phyloP scores from a whole-genome alignment of 2,329 filamentous ascomycete genomes.

The Akanthomyces lecanii region DNA sequence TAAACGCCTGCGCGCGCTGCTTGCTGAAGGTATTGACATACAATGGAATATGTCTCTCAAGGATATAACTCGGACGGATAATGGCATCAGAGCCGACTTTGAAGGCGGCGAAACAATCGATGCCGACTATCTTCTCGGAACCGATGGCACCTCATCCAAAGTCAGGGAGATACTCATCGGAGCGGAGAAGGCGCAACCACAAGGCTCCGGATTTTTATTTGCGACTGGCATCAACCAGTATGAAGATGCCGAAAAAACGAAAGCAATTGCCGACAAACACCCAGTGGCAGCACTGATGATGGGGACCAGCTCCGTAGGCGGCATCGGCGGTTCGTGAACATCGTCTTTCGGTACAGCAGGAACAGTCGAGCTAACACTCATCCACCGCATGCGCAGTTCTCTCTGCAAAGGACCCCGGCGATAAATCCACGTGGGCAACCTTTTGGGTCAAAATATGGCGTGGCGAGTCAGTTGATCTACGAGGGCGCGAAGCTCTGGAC shows the following conservation, averaged over 20 bases:
- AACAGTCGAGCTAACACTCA: not conserved
- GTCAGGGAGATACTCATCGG: slow-evolving; percentile 30
- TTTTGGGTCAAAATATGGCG: slow-evolving; percentile 36
- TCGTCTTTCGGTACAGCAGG: not conserved
- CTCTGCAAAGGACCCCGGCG: slow-evolving; percentile 23
- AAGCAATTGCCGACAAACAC: slow-evolving; percentile 26
- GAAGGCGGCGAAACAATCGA: slow-evolving; percentile 23
- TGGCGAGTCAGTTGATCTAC: slow-evolving; percentile 24
- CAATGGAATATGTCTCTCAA: slow-evolving; percentile 27
- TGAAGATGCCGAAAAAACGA: slow-evolving; percentile 25
- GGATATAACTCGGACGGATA: not conserved
- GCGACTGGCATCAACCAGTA: slow-evolving; percentile 27
- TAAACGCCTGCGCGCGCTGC: slow-evolving; percentile 29
- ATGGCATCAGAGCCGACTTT: slow-evolving; percentile 25
- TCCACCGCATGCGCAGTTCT: slow-evolving; percentile 20
- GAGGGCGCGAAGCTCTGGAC: slow-evolving; percentile 34
- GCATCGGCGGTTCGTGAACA: slow-evolving; percentile 27
- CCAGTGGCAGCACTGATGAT: slow-evolving; percentile 30
- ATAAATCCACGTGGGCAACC: slow-evolving; percentile 29
- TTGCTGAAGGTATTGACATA: slow-evolving; percentile 31
- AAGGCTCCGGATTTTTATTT: slow-evolving; percentile 28
- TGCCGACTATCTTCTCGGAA: slow-evolving; percentile 29
- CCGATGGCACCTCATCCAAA: slow-evolving; percentile 30
- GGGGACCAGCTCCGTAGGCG: slow-evolving; percentile 26
- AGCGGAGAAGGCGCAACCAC: slow-evolving; percentile 21